Conservation (phyloP, 2,329 filamentous ascomycete species). For the Penicillium sp. region DNA sequence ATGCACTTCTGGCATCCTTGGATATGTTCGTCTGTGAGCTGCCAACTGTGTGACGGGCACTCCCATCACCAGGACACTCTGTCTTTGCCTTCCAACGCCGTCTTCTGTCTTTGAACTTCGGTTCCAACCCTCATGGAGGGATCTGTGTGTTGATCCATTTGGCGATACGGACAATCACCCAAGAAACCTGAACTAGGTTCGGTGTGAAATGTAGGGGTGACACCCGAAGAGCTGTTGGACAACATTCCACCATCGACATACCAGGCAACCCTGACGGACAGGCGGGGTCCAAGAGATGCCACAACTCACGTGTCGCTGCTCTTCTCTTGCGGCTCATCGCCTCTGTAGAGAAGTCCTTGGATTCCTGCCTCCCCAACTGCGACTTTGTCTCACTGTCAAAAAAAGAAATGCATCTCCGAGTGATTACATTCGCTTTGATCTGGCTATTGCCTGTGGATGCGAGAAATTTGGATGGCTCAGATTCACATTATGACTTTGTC, state of each 20-base stretch:
- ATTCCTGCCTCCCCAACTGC: not conserved
- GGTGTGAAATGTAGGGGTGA: not conserved
- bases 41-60: too few species aligned
- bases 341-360: not conserved
- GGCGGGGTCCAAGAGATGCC: not conserved
- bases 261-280: not conserved
- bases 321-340: not conserved
- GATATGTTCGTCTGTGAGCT: not conserved
- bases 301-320: not conserved
- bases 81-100: too few species aligned
- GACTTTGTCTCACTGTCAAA: not conserved
- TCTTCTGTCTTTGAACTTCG: too few species aligned
- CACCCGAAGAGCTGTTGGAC: not conserved
- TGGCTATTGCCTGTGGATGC: constrained; percentile 13
- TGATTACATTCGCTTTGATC: constrained; percentile 4
- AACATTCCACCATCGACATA: not conserved
- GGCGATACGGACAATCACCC: not conserved
- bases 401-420: constrained; percentile 9
- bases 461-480: constrained; percentile 4
- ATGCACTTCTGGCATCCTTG: not conserved
- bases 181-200: not conserved
- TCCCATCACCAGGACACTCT: too few species aligned
- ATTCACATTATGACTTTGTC: constrained; percentile 33
- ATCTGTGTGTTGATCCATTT: not conserved
- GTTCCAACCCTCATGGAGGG: not conserved